phyloP scores from a whole-genome alignment of 2,329 filamentous ascomycete species.

The Alternaria longipes region DNA sequence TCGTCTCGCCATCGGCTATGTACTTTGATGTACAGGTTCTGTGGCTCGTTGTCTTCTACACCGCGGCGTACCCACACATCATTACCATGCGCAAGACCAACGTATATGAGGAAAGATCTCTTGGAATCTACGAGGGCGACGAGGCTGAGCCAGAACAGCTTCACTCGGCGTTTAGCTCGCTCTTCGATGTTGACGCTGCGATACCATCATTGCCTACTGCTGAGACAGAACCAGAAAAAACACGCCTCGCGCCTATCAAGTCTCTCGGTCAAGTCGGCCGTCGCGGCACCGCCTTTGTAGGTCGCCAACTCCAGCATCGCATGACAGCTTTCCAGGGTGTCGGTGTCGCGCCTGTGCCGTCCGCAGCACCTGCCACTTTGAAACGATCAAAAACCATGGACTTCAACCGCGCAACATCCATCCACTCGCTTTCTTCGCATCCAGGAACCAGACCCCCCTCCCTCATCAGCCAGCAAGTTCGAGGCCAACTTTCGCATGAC shows the following conservation, averaged over 20 bases:
- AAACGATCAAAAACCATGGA: conserved; percentile 26
- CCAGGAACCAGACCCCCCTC: conserved; percentile 25
- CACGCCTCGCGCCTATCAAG: conserved; percentile 14
- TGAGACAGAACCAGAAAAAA: conserved; percentile 15
- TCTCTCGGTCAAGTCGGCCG: conserved; percentile 19
- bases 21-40: conserved; percentile 34
- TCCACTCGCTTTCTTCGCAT: conserved; percentile 28
- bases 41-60: conserved; percentile 34
- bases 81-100: conserved; percentile 36
- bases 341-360: conserved; percentile 24
- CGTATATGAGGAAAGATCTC: conserved; percentile 31
- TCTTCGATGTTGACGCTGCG: conserved; percentile 30
- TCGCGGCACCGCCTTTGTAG: conserved; percentile 32
- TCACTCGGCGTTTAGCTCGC: conserved; percentile 30
- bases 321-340: conserved; percentile 36
- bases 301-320: conserved; percentile 30
- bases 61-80: conserved; percentile 33
- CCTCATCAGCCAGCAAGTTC: conserved; percentile 33
- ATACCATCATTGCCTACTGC: conserved; percentile 20
- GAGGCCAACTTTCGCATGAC: conserved; percentile 34
- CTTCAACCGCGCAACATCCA: conserved; percentile 28
- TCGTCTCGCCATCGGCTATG: conserved; percentile 31
- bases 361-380: conserved; percentile 16
- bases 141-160: conserved; percentile 32
- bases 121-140: conserved; percentile 32